These are phyloP conservation scores for Solanum dulcamara DNA, from an alignment of 257 asterid species.

Conservation along the genomic window DNA sequence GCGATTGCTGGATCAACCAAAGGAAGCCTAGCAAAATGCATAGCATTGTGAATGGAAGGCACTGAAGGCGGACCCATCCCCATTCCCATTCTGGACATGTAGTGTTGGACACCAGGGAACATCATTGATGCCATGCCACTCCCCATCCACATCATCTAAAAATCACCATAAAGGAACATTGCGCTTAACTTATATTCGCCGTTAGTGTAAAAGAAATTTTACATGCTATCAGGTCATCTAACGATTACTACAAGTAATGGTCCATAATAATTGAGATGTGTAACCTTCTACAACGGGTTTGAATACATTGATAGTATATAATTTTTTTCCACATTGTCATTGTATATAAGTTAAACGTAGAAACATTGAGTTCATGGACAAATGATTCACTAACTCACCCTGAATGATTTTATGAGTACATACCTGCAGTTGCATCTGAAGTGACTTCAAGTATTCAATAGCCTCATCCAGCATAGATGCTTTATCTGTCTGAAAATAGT, in stretches of 20 bases:
- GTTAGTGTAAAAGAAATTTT: neutral
- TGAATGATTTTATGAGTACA: neutral
- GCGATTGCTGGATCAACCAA: conserved; percentile 28
- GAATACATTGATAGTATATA: neutral
- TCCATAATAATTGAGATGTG: neutral
- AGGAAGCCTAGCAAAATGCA: conserved; percentile 47
- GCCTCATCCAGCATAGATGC: conserved; percentile 91
- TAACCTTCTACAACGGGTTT: neutral
- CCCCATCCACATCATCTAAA: conserved; percentile 86
- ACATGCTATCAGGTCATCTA: neutral
- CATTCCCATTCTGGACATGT: conserved; percentile 56
- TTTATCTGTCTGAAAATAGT: conserved; percentile 51
- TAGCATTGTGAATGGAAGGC: conserved; percentile 41
- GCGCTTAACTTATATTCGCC: neutral
- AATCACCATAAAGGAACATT: neutral
- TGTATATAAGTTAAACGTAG: neutral
- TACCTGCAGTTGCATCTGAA: conserved; percentile 86
- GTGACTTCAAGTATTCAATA: conserved; percentile 78
- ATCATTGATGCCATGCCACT: conserved; percentile 73
- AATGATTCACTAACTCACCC: neutral
- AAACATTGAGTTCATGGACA: neutral
- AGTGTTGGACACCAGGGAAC: conserved; percentile 63
- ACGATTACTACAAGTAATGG: neutral
- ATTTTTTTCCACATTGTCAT: neutral
- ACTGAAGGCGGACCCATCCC: conserved; percentile 43